Conservation (phyloP, 495 filamentous ascomycete species). For the Aeminium ludgeri region DNA sequence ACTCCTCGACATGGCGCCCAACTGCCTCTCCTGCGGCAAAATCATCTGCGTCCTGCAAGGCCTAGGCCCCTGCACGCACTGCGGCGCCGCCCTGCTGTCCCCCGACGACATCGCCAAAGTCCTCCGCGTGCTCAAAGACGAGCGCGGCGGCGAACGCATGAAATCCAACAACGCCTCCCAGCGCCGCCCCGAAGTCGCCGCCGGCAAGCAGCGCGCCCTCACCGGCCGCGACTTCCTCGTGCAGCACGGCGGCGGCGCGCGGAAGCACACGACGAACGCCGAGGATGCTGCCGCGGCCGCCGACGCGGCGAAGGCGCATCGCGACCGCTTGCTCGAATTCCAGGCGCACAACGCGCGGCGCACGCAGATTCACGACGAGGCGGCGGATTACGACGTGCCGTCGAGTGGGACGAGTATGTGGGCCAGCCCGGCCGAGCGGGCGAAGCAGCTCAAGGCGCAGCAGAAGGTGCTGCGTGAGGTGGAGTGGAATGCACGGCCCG, state of each 20-base stretch:
- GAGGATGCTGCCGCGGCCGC: constrained; percentile 29
- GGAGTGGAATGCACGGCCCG: constrained; percentile 78
- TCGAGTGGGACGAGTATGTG: constrained; percentile 56
- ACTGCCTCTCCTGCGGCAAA: constrained; percentile 85
- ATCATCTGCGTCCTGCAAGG: constrained; percentile 94
- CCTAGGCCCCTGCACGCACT: constrained; percentile 88
- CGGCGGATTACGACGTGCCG: constrained; percentile 76
- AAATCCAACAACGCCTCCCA: constrained; percentile 54
- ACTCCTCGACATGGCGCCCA: constrained; percentile 69
- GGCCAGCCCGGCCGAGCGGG: constrained; percentile 76
- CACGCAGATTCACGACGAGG: constrained; percentile 83
- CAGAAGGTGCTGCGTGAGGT: constrained; percentile 74
- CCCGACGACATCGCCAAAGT: constrained; percentile 60
- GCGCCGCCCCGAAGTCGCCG: constrained; percentile 43
- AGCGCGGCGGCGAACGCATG: constrained; percentile 74
- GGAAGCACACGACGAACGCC: constrained; percentile 23
- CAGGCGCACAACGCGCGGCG: constrained; percentile 78
- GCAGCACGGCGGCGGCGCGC: constrained; percentile 16
- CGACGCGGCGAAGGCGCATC: constrained; percentile 46
- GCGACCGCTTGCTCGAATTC: constrained; percentile 66
- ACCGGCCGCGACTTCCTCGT: constrained; percentile 19
- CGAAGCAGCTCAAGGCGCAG: constrained; percentile 73
- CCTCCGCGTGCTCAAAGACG: constrained; percentile 70
- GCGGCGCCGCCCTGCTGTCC: constrained; percentile 53
- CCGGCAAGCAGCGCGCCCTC: constrained; percentile 13